Conservation (phyloP, 257 asterid genomes). For the Penstemon eatonii region DNA sequence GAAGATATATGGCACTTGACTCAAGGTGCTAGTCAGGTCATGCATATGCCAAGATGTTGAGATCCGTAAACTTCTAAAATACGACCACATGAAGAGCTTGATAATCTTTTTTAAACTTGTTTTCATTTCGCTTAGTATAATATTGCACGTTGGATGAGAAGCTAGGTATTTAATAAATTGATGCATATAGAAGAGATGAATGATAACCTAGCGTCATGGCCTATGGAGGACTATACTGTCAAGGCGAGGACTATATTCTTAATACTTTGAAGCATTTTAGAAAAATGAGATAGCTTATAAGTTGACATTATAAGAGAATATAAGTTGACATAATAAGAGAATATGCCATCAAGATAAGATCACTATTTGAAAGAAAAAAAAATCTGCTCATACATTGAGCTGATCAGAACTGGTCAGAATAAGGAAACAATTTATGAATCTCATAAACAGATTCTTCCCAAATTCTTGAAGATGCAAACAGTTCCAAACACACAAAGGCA, state of each 20-base stretch:
- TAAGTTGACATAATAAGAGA: not conserved
- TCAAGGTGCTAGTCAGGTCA: not conserved
- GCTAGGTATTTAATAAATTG: not conserved
- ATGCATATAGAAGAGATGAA: not conserved
- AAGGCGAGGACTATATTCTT: too few relatives aligned
- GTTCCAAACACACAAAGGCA: conserved; percentile 5
- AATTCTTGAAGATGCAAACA: conserved; percentile 15
- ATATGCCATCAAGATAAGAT: not conserved
- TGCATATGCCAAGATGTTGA: not conserved
- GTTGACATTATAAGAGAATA: not conserved
- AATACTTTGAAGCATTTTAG: too few relatives aligned
- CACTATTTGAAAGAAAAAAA: conserved; percentile 1
- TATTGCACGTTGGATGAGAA: not conserved
- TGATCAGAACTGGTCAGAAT: not conserved
- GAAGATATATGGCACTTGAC: too few relatives aligned
- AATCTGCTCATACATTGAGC: too few relatives aligned
- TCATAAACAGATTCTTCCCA: not conserved
- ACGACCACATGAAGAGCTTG: too few relatives aligned
- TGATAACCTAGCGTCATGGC: not conserved
- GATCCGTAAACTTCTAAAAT: not conserved
- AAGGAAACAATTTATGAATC: not conserved
- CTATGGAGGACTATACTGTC: not conserved
- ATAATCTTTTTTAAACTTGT: too few relatives aligned
- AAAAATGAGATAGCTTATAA: not conserved
- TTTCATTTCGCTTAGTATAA: too few relatives aligned